These are phyloP conservation scores for Fusarium solani-melongenae DNA, from an alignment of 2,329 filamentous ascomycete species.

Conservation along the genomic window DNA sequence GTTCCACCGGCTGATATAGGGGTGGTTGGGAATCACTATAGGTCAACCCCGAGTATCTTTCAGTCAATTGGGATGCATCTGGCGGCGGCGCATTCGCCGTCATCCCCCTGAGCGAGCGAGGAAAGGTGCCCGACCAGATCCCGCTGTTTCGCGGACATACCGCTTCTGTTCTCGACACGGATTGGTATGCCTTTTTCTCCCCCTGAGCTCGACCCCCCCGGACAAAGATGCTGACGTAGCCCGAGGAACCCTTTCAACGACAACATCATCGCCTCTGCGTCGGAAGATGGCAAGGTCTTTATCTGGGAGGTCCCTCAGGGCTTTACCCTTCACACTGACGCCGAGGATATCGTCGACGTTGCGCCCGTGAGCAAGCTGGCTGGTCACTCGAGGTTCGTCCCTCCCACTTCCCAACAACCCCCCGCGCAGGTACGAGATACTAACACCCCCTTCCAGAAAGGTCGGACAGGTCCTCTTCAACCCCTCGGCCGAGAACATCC, in stretches of 20 bases:
- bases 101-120: constrained; percentile 88
- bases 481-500: constrained; percentile 92
- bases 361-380: constrained; percentile 82
- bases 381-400: constrained; percentile 82
- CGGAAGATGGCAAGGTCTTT: constrained; percentile 97
- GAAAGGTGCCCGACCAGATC: constrained; percentile 90
- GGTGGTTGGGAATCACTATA: constrained; percentile 52
- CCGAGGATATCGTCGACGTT: constrained; percentile 85
- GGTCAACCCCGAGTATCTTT: constrained; percentile 95
- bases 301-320: constrained; percentile 93
- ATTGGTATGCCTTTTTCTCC: constrained; percentile 74
- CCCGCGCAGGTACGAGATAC: constrained; percentile 7
- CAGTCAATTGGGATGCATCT: constrained; percentile 98
- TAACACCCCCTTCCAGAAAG: constrained; percentile 71
- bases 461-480: constrained; percentile 99
- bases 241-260: constrained; percentile 95
- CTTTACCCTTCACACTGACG: constrained; percentile 87
- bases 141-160: constrained; percentile 97
- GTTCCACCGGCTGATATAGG: constrained; percentile 39
- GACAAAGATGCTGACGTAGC: constrained; percentile 23
- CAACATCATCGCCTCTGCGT: constrained; percentile 88
- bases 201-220: constrained; percentile 11
- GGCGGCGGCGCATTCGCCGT: constrained; percentile 97
- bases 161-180: constrained; percentile 93
- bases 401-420: neutral